Evolutionary conservation across 257 asterid species (phyloP), one percentile per base, ranked within the genome.

Genomic region (Jaltomata sinuosa): DNA sequence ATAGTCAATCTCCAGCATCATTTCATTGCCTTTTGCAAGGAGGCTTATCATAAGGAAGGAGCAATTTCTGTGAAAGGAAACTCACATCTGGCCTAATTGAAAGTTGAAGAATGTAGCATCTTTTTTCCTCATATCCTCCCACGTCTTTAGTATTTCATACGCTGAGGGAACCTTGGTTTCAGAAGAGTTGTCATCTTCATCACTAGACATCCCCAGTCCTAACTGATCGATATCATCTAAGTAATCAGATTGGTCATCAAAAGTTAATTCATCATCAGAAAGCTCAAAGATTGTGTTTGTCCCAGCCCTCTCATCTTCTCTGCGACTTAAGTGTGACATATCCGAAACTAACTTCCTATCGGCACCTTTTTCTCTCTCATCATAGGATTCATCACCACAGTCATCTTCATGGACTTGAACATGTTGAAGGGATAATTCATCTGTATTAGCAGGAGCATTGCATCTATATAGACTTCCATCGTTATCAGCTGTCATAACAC

Each of bases 91-190:
- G 71, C 84, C 45, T 53, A 86, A 5, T 12, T 83, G 87, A 36
- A 88, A 40, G 21, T 79, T 68, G 50, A 61, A 78, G 77, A 55
- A 86, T 31, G 82, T 47, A 19, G 76, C 79, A 55, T 83, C 87
- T 45, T 84, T 87, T 59, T n/a, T 82, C 65, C 86, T 77, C 81
- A 64, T 90, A 54, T 86, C 88, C 93, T 93, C 92, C 98, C 99
- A 96, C 47, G 50, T 84, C 84, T 93, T 90, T 72, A 94, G 91
- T 87, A 94, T 96, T 87, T 92, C 94, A 72, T 82, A 9, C 2
- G 97, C 98, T 8, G 98, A 92, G 42, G 98, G 99, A 55, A 76
- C 64, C 67, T 80, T 88, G 21, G 89, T 57, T 84, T 82, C 89
- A 22, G 45, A 45, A 64, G 83, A 83, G 55, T 91, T 89, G 72